Evolutionary conservation across 768 basidiomycete species (phyloP), one percentile per base, ranked within the genome.

Genomic region (Hericium erinaceus): DNA sequence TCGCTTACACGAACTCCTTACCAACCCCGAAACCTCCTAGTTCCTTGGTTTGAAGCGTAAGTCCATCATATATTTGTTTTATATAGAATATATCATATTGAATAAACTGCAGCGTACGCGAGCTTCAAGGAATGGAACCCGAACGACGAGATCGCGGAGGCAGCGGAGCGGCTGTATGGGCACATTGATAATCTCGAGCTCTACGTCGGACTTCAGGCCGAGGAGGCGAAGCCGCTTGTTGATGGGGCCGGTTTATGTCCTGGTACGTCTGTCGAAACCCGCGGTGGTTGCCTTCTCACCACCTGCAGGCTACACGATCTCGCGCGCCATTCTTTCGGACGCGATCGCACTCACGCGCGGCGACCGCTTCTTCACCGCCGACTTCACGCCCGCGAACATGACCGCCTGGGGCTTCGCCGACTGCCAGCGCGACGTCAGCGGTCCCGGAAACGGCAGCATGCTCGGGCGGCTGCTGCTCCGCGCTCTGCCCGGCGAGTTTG

Each of bases 351-450:
- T 93, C 55, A 91, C 88, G 51, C 84, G 90, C 55, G 91, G 91
- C 33, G 91, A 93, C 65, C 78, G 90, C 55, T 87, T 82, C 76
- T 89, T 81, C 72, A 92, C 89, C 0, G 75, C 87, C 26, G 91
- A 93, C 65, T 87, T 81, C 67, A 92, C 91, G 0, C 85, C 90
- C 1, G 80, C 73, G 73, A 92, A 92, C 67, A 66, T 90, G 66
- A 92, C 90, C 2, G 72, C 87, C 3, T 92, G 90, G 90, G 90
- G 90, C 39, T 90, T 87, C 64, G 79, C 83, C 20, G 90, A 93
- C 68, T 88, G 87, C 67, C 86, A 89, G 62, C 82, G 89, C 57
- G 83, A 91, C 63, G 72, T 82, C 28, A 75, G 75, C 40, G 89
- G 79, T 3, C 85, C 82, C 58, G 89, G 89, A 26, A 87, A 86